Conservation (phyloP, 2,329 filamentous ascomycete species). For the Dactylonectria estremocensis region DNA sequence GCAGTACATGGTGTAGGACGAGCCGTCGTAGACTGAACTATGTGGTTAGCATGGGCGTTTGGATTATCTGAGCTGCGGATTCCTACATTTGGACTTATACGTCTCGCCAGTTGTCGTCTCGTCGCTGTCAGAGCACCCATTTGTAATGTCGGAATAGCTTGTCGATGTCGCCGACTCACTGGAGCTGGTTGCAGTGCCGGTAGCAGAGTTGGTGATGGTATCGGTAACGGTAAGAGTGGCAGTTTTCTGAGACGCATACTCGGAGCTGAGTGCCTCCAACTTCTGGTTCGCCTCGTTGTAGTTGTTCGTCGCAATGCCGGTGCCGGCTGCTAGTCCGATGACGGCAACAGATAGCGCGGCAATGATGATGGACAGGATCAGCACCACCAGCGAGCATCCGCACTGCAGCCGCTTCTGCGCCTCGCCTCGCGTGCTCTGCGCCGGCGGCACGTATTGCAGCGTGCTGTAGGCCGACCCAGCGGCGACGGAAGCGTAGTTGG, state of each 20-base stretch:
- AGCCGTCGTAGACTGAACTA: constrained; percentile 53
- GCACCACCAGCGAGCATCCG: constrained; percentile 55
- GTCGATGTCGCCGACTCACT: neutral
- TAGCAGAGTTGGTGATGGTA: neutral
- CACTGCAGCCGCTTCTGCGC: neutral
- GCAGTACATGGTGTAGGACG: constrained; percentile 60
- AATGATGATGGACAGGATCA: constrained; percentile 59
- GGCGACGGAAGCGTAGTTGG: neutral
- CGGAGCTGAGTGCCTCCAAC: constrained; percentile 39
- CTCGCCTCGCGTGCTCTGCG: neutral
- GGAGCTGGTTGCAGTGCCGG: neutral
- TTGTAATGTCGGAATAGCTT: constrained; percentile 50
- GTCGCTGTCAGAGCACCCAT: constrained; percentile 57
- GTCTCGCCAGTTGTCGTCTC: constrained; percentile 51
- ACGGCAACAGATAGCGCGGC: constrained; percentile 54
- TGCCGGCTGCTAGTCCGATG: constrained; percentile 62
- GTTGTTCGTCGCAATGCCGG: constrained; percentile 58
- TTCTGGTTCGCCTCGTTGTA: constrained; percentile 56
- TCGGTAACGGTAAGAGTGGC: neutral
- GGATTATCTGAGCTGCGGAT: too few relatives aligned
- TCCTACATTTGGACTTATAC: constrained; percentile 31
- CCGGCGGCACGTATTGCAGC: neutral
- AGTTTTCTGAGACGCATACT: constrained; percentile 17
- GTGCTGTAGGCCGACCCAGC: neutral
- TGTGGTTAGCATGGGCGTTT: neutral